Percentiles rank a stretch among this genome's conserved stretches.
Evolutionary conservation across 306 rosid genomes (phyloP).

Genomic region (Quercus parvula): DNA sequence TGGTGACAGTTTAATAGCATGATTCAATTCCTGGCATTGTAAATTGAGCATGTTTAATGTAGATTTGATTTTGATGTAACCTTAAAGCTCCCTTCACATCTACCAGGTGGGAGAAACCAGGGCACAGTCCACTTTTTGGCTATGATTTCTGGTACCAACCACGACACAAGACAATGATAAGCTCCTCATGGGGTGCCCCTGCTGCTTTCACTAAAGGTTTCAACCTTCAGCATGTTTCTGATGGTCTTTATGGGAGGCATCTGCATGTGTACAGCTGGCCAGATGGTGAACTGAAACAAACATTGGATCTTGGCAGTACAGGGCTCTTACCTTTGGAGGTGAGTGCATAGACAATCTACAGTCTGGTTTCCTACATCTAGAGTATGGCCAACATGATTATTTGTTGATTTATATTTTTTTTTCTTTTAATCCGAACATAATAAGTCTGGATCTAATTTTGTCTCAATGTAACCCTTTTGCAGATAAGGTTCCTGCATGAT

Average conservation of each 20-base stretch:
- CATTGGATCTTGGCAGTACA: slow-evolving; percentile 78
- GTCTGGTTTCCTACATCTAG: background rate
- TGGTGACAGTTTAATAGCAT: background rate
- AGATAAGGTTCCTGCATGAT: slow-evolving; percentile 90
- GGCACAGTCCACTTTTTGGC: slow-evolving; percentile 88
- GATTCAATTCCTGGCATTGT: background rate
- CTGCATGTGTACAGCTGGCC: slow-evolving; percentile 92
- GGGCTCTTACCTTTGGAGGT: slow-evolving; percentile 91
- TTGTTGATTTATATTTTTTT: background rate
- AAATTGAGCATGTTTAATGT: background rate
- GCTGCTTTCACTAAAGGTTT: slow-evolving; percentile 80
- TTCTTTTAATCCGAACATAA: background rate
- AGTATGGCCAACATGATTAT: background rate
- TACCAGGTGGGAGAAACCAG: slow-evolving; percentile 93
- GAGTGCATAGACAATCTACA: slow-evolving; percentile 10
- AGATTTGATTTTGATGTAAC: slow-evolving; percentile 13
- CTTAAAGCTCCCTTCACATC: background rate
- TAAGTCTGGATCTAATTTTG: background rate
- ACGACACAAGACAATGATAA: slow-evolving; percentile 81
- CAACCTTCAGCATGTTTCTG: slow-evolving; percentile 65
- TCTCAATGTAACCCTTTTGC: slow-evolving; percentile 22
- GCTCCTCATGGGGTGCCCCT: slow-evolving; percentile 99
- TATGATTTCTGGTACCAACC: slow-evolving; percentile 99
- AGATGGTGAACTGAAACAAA: slow-evolving; percentile 89
- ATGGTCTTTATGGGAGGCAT: slow-evolving; percentile 86